Percentiles rank a stretch among this genome's conserved stretches.
phyloP scores from a whole-genome alignment of 2,329 filamentous ascomycete species.

The Myriangium duriaei region DNA sequence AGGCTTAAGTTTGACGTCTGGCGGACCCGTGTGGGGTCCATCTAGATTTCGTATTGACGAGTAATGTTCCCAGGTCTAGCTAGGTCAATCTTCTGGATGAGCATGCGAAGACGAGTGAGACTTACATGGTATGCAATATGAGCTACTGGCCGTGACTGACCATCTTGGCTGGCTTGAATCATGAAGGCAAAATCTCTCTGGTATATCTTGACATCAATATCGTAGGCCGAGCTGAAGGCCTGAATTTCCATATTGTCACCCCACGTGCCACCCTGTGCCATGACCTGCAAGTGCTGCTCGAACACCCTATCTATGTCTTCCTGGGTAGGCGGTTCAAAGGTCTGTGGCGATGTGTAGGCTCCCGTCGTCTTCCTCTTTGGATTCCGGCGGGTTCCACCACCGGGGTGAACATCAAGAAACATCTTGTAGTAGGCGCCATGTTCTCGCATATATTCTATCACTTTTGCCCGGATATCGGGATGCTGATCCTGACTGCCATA shows the following conservation, averaged over 20 bases:
- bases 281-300: constrained; percentile 44
- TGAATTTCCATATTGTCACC: constrained; percentile 56
- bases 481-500: constrained; percentile 48
- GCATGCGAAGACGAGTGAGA: constrained; percentile 9
- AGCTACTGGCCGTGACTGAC: constrained; percentile 24
- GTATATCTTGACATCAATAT: constrained; percentile 52
- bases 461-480: constrained; percentile 43
- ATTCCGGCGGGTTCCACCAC: constrained; percentile 44
- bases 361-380: constrained; percentile 45
- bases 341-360: constrained; percentile 33
- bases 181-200: constrained; percentile 40
- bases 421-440: constrained; percentile 51
- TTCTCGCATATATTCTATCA: constrained; percentile 50
- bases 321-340: constrained; percentile 35
- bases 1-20: constrained; percentile 30
- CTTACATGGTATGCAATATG: constrained; percentile 54
- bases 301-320: constrained; percentile 42
- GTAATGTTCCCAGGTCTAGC: constrained; percentile 51
- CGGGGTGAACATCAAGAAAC: constrained; percentile 45
- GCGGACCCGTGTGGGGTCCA: constrained; percentile 46
- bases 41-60: constrained; percentile 50
- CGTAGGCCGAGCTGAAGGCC: constrained; percentile 51
- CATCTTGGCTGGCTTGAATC: constrained; percentile 30
- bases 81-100: constrained; percentile 13
- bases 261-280: constrained; percentile 49